phyloP scores from a whole-genome alignment of 1,139 yeast genomes.

The Geotrichum candidum region DNA sequence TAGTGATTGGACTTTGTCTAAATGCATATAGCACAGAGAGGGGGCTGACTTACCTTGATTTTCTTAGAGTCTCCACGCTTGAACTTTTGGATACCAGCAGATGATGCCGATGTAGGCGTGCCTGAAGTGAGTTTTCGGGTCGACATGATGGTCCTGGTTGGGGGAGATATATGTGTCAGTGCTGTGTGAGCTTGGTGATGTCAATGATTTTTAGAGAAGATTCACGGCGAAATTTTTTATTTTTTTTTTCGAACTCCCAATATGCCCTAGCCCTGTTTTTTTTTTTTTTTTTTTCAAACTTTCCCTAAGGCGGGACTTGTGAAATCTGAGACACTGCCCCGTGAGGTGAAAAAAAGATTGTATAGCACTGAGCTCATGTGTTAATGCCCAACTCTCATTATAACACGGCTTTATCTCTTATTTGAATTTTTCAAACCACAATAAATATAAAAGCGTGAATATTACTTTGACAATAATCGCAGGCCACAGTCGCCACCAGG shows the following conservation, averaged over 20 bases:
- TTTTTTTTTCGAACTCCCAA: background rate
- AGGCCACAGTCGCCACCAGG: no score
- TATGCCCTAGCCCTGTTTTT: background rate
- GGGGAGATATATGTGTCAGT: background rate
- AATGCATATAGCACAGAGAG: background rate
- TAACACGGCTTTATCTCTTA: no score
- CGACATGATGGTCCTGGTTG: constrained; percentile 4
- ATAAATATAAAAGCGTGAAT: no score
- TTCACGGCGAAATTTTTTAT: background rate
- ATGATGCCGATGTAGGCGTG: background rate
- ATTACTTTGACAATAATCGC: no score
- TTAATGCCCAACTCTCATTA: no score
- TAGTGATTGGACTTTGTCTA: background rate
- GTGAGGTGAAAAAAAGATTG: no score
- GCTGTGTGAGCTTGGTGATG: background rate
- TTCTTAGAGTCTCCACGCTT: constrained; percentile 12
- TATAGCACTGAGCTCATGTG: no score
- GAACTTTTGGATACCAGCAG: constrained; percentile 11
- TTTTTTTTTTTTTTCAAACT: background rate
- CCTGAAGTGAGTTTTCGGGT: constrained; percentile 8
- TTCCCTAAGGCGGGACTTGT: no score
- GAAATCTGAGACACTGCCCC: no score
- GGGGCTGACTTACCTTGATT: constrained; percentile 7
- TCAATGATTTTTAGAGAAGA: background rate
- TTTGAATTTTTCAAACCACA: no score